Evolutionary conservation across 345 rosid species (phyloP), one percentile per base, ranked within the genome.

Genomic region (Camelina laxa): DNA sequence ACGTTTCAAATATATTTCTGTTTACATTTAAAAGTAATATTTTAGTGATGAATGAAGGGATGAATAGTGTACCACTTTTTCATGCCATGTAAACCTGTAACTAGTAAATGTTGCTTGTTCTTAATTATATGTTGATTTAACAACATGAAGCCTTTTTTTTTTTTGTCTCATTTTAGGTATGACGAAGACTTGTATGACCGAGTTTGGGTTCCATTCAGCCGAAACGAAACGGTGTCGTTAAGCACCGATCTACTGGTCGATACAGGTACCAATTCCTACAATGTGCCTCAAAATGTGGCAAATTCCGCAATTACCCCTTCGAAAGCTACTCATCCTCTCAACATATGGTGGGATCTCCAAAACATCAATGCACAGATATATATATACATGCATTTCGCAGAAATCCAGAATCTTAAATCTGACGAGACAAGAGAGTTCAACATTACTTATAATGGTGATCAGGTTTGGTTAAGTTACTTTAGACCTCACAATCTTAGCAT

Each of bases 151-250:
- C n/a, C 39, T 73, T 27, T 27, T 27, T 21, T n/a, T 24, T 27
- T 22, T 55, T 44, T 55, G 24, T 54, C 8, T 47, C 15, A 47
- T 9, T 48, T 6, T 30, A 82, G 90, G 87, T 85, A 60, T 69
- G 56, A 65, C 14, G 75, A 85, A 49, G 88, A 87, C 27, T 31
- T 74, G 4, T 53, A 49, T 41, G 88, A 87, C 45, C 83, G 88
- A 19, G 7, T 75, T 11, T 87, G 91, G 86, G 10, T 3, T 16
- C 86, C 86, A 21, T 48, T 0, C 20, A 66, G 1, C 0, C 9
- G 0, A 20, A 0, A 4, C 0, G 2, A 38, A 0, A 76, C 75
- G 5, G 11, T 49, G 9, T 56, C 41, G 14, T 0, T 65, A 72
- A 72, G 30, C 1, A 74, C 85, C 2, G 7, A 66, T n/a, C 19